A percentile compares a stretch with the other conserved stretches of the same genome.
phyloP scores from a whole-genome alignment of 225 moss, liverwort and hornwort species.

The Sphagnum contortum region DNA sequence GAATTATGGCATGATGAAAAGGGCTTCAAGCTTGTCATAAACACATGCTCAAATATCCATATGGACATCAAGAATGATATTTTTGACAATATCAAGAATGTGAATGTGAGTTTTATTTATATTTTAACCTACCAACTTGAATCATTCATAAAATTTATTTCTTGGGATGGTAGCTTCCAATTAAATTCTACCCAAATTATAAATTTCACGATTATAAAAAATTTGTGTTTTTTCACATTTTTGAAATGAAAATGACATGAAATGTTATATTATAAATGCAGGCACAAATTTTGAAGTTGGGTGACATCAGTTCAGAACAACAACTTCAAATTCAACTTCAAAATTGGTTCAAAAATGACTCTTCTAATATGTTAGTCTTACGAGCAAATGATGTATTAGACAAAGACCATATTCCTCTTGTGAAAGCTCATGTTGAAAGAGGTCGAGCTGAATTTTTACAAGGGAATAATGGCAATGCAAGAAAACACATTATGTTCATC shows the following conservation, averaged over 20 bases:
- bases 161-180: no score
- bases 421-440: conserved; percentile 41
- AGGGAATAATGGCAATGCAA: conserved; percentile 15
- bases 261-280: background rate
- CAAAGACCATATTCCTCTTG: conserved; percentile 40
- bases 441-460: conserved; percentile 25
- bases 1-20: conserved; percentile 1
- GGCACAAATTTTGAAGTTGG: conserved; percentile 49
- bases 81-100: no score
- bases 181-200: no score
- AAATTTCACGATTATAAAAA: no score
- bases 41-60: conserved; percentile 43
- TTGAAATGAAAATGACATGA: no score
- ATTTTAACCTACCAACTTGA: no score
- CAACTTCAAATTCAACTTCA: conserved; percentile 40
- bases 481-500: conserved; percentile 32
- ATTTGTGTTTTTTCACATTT: no score
- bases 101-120: no score
- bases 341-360: conserved; percentile 7
- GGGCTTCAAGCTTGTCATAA: conserved; percentile 44
- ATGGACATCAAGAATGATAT: conserved; percentile 16
- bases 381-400: conserved; percentile 50
- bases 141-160: no score
- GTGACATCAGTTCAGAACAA: conserved; percentile 47
- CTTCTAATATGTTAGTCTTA: conserved; percentile 26